Conservation (phyloP, 2,329 filamentous ascomycete genomes). For the Trichoderma oligosporum region DNA sequence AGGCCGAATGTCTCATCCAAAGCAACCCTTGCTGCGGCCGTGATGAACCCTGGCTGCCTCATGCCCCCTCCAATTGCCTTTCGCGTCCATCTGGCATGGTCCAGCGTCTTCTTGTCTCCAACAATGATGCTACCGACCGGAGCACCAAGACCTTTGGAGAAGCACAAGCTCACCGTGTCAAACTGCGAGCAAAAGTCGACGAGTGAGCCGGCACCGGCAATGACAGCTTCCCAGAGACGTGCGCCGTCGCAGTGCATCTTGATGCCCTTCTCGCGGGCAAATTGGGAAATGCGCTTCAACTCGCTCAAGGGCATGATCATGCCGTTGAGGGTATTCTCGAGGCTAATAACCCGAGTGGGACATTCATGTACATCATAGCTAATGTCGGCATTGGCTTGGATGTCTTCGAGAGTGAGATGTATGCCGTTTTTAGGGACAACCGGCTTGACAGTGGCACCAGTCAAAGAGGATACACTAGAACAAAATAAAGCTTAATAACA, state of each 20-base stretch:
- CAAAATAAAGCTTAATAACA: conserved; percentile 20
- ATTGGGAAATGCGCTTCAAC: conserved; percentile 63
- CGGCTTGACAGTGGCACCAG: conserved; percentile 65
- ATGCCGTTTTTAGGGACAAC: conserved; percentile 66
- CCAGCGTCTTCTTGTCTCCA: conserved; percentile 39
- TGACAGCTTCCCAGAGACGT: conserved; percentile 76
- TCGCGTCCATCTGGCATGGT: conserved; percentile 45
- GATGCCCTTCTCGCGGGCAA: conserved; percentile 61
- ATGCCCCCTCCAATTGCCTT: conserved; percentile 75
- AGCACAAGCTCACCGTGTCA: conserved; percentile 73
- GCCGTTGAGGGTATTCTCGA: conserved; percentile 84
- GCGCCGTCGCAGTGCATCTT: conserved; percentile 76
- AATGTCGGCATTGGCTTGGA: conserved; percentile 62
- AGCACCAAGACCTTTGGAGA: conserved; percentile 78
- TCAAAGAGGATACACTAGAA: conserved; percentile 63
- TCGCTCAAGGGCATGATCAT: conserved; percentile 74
- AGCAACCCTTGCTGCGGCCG: conserved; percentile 67
- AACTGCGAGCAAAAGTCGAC: conserved; percentile 65
- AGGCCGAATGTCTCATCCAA: conserved; percentile 49
- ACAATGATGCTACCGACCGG: conserved; percentile 75
- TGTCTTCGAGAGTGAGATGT: conserved; percentile 73
- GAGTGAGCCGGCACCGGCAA: conserved; percentile 62
- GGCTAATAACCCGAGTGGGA: conserved; percentile 73
- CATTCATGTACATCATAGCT: conserved; percentile 71
- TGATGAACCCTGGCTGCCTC: conserved; percentile 68